Evolutionary conservation across 192 early-diverging fungal species (phyloP).

Genomic region (Jimgerdemannia lactiflua): DNA sequence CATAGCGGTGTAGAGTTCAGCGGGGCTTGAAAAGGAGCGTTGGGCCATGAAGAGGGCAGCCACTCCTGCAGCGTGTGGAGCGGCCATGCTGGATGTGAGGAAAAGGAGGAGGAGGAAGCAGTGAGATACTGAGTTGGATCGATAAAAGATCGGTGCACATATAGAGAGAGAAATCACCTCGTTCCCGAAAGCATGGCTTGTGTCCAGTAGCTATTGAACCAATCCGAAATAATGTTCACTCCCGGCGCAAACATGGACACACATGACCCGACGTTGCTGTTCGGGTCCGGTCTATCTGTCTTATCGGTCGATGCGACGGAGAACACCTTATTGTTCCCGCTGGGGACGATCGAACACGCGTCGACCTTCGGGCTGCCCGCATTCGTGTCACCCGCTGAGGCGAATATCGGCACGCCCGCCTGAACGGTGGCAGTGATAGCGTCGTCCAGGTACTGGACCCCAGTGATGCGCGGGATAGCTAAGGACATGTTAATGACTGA

Average conservation of each 20-base stretch:
- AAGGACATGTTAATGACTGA: slow-evolving; percentile 78
- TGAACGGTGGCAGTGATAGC: slow-evolving; percentile 53
- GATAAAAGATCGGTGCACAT: neutral
- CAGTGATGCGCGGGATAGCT: slow-evolving; percentile 44
- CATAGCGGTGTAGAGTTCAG: slow-evolving; percentile 48
- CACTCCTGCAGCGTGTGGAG: slow-evolving; percentile 89
- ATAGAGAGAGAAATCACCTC: slow-evolving; percentile 27
- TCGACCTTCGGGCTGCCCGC: slow-evolving; percentile 51
- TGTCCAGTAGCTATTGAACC: slow-evolving; percentile 66
- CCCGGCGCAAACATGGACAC: slow-evolving; percentile 95
- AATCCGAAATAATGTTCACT: slow-evolving; percentile 78
- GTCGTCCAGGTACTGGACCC: slow-evolving; percentile 56
- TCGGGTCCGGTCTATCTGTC: slow-evolving; percentile 70
- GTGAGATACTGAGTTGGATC: neutral
- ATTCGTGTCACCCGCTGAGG: slow-evolving; percentile 57
- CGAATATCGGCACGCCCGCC: slow-evolving; percentile 69
- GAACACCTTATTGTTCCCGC: slow-evolving; percentile 59
- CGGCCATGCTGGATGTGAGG: slow-evolving; percentile 61
- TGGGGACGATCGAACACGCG: slow-evolving; percentile 65
- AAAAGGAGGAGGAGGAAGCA: neutral
- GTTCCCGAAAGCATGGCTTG: slow-evolving; percentile 93
- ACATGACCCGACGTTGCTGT: slow-evolving; percentile 89
- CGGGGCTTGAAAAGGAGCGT: slow-evolving; percentile 25
- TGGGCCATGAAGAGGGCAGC: slow-evolving; percentile 62
- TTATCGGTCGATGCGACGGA: slow-evolving; percentile 86